Evolutionary conservation across 441 rosid genomes (phyloP).

Genomic region (Eugenia klotzschiana): DNA sequence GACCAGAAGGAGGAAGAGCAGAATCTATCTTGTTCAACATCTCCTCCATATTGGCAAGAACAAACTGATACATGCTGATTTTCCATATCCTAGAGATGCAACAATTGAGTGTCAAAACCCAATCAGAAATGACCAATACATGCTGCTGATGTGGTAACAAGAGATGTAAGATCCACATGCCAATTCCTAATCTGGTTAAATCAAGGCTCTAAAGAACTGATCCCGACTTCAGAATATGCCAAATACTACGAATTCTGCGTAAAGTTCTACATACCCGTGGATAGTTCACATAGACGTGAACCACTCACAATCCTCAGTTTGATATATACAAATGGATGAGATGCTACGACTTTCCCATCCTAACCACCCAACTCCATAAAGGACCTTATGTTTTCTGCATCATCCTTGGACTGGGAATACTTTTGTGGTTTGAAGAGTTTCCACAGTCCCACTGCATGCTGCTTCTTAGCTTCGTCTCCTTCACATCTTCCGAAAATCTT

Average conservation of each 20-base stretch:
- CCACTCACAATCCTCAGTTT: not conserved
- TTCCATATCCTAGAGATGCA: not conserved
- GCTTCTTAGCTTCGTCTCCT: slow-evolving; percentile 13
- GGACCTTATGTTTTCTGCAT: slow-evolving; percentile 39
- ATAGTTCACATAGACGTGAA: not conserved
- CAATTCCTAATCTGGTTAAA: not conserved
- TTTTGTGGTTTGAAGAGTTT: slow-evolving; percentile 45
- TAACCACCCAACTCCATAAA: slow-evolving; percentile 20
- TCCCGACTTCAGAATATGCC: not conserved
- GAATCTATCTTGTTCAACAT: not conserved
- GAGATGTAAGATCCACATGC: not conserved
- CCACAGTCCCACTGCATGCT: slow-evolving; percentile 57
- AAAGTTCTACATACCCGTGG: not conserved
- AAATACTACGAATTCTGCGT: not conserved
- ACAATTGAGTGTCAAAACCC: not conserved
- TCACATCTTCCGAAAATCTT: slow-evolving; percentile 47
- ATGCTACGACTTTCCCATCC: not conserved
- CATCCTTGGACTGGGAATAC: slow-evolving; percentile 30
- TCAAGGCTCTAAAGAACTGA: not conserved
- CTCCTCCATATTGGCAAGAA: not conserved
- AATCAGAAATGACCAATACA: not conserved
- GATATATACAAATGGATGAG: not conserved
- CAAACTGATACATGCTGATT: not conserved
- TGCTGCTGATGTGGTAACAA: not conserved
- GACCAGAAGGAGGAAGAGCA: not conserved